Base-by-base conservation (phyloP, 2,329 filamentous ascomycete species). In the Pestalotiopsis sp. region DNA sequence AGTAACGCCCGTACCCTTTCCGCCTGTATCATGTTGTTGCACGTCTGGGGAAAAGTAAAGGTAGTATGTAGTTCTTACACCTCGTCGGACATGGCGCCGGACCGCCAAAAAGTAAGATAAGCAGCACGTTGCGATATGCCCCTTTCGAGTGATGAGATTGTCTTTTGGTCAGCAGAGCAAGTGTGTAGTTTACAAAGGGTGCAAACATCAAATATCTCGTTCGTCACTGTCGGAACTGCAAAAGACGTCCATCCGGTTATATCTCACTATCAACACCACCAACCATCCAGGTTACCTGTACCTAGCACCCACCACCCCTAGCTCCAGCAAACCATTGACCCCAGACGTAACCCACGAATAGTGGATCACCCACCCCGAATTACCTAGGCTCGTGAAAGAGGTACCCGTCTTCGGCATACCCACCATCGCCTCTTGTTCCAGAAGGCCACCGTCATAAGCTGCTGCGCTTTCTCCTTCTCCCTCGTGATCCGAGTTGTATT, bases 371-470 rank as follows among this genome's bases (percentile, higher is more conserved):
- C 20, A 38, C 55, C 64, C 52, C 27, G 65, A 67, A 52, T 62
- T 62, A 67, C 65, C 65, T 67, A 67, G 65, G 65, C 65, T 67
- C 41, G 58, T 63, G 59, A 63, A 25, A 67, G 65, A 39, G 57
- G 23, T 27, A 65, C 39, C 23, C 64, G 63, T 23, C 57, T 31
- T 60, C 61, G 58, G 65, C 58, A 52, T 55, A 67, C 57, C 57
- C 65, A 62, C 52, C 64, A 65, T 68, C 60, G 38, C 65, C 39
- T 39, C 25, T 41, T 60, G 60, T 67, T 65, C 52, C 63, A 61
- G 66, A 69, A 71, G 41, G 67, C 66, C 61, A 57, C 69, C 52
- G 63, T 70, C 49, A 66, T 60, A 27, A 57, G 13, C 55, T 36
- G 20, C 36, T 64, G 39, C 41, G 49, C 25, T 36, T 55, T 31